Conservation (phyloP, 1,139 yeast genomes). For the Saccharomyces hybrid region DNA sequence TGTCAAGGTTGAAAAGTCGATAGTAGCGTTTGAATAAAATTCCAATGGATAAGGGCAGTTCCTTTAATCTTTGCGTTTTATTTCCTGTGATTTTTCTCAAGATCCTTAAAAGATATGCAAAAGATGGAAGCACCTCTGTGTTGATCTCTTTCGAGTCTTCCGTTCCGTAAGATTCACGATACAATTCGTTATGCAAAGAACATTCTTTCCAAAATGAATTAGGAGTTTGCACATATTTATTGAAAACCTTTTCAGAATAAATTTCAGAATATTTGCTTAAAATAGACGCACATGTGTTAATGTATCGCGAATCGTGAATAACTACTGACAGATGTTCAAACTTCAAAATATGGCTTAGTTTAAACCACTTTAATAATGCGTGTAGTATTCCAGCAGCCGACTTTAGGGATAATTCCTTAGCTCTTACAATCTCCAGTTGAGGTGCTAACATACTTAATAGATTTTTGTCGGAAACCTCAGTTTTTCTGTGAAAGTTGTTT, state of each 20-base stretch:
- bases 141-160: slow-evolving; percentile 9
- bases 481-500: slow-evolving; percentile 17
- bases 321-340: slow-evolving; percentile 66
- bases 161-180: slow-evolving; percentile 8
- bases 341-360: slow-evolving; percentile 66
- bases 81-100: slow-evolving; percentile 25
- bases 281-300: slow-evolving; percentile 38
- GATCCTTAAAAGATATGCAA: slow-evolving; percentile 21
- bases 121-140: slow-evolving; percentile 33
- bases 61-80: slow-evolving; percentile 31
- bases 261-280: slow-evolving; percentile 33
- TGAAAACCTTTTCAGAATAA: slow-evolving; percentile 37
- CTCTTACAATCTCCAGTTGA: slow-evolving; percentile 48
- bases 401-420: slow-evolving; percentile 60
- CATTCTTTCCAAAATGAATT: slow-evolving; percentile 41
- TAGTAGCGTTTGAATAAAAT: slow-evolving; percentile 27
- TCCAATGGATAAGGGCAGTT: slow-evolving; percentile 30
- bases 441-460: slow-evolving; percentile 17
- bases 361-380: slow-evolving; percentile 67
- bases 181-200: slow-evolving; percentile 15
- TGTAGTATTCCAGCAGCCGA: slow-evolving; percentile 50
- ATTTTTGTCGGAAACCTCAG: slow-evolving; percentile 6
- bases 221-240: slow-evolving; percentile 36
- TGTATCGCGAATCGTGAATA: slow-evolving; percentile 64
- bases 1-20: slow-evolving; percentile 47